These are phyloP conservation scores for Acacia concinna DNA, from an alignment of 331 rosid species.

Conservation along the genomic window DNA sequence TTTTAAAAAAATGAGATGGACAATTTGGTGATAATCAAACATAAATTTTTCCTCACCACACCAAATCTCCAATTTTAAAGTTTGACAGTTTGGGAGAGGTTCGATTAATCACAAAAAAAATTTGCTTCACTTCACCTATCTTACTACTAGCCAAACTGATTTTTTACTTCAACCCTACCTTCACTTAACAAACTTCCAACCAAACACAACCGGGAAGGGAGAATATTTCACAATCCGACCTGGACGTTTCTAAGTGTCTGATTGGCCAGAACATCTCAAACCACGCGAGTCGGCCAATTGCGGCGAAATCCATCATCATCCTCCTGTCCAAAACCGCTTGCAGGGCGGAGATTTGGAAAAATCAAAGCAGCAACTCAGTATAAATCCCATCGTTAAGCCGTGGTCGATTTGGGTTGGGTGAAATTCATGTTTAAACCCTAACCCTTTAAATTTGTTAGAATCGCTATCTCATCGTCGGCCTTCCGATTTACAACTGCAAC, in stretches of 20 bases:
- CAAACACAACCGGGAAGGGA: too few species aligned
- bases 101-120: too few species aligned
- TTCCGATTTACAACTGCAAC: conserved; percentile 63
- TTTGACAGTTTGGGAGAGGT: too few species aligned
- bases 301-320: conserved; percentile 10
- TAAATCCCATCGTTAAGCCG: not conserved
- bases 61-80: too few species aligned
- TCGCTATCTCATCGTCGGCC: conserved; percentile 24
- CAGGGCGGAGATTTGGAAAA: not conserved
- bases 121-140: too few species aligned
- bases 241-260: conserved; percentile 30
- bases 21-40: too few species aligned
- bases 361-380: not conserved
- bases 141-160: too few species aligned
- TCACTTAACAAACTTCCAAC: too few species aligned
- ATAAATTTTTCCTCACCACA: too few species aligned
- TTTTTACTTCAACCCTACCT: too few species aligned
- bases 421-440: conserved; percentile 63
- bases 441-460: conserved; percentile 41
- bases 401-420: not conserved
- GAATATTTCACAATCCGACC: conserved; percentile 16
- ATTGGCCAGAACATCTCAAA: conserved; percentile 38
- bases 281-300: conserved; percentile 33
- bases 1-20: too few species aligned
- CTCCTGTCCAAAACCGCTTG: not conserved